phyloP scores from a whole-genome alignment of 768 basidiomycete species.

The Pisolithus marmoratus region DNA sequence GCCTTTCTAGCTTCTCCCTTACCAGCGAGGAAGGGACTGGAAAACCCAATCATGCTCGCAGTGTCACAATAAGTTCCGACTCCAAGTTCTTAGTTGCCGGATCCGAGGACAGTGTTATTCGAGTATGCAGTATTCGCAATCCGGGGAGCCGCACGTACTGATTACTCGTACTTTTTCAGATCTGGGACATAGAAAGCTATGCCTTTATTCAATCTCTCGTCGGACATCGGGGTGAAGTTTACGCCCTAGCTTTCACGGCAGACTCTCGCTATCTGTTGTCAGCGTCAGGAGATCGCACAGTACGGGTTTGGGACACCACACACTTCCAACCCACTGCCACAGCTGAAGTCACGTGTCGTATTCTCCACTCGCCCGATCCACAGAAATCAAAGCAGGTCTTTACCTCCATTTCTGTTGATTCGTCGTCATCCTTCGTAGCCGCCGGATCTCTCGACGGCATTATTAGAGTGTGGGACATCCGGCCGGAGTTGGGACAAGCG shows the following conservation, averaged over 20 bases:
- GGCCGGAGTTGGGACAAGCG: constrained; percentile 27
- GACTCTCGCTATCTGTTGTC: constrained; percentile 31
- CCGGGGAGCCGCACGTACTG: not conserved
- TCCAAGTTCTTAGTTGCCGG: constrained; percentile 27
- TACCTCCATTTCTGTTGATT: constrained; percentile 25
- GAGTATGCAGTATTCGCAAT: constrained; percentile 15
- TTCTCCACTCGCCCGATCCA: constrained; percentile 13
- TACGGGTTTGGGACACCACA: constrained; percentile 31
- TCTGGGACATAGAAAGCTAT: constrained; percentile 22
- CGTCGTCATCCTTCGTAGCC: constrained; percentile 38
- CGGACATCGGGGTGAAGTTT: constrained; percentile 32
- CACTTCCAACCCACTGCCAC: constrained; percentile 16
- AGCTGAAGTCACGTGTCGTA: constrained; percentile 16
- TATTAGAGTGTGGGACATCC: constrained; percentile 47
- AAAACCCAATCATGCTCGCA: constrained; percentile 26
- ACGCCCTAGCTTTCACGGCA: constrained; percentile 29
- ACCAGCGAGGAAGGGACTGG: constrained; percentile 14
- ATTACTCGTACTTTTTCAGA: constrained; percentile 12
- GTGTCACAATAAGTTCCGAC: constrained; percentile 28
- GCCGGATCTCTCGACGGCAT: constrained; percentile 49
- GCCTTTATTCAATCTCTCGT: constrained; percentile 24
- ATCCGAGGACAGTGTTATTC: constrained; percentile 29
- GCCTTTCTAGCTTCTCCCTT: constrained; percentile 19
- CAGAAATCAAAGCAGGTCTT: constrained; percentile 22
- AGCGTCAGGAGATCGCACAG: constrained; percentile 31